Evolutionary conservation across 2,329 filamentous ascomycete genomes (phyloP).

Genomic region (Colletotrichum nymphaeae): DNA sequence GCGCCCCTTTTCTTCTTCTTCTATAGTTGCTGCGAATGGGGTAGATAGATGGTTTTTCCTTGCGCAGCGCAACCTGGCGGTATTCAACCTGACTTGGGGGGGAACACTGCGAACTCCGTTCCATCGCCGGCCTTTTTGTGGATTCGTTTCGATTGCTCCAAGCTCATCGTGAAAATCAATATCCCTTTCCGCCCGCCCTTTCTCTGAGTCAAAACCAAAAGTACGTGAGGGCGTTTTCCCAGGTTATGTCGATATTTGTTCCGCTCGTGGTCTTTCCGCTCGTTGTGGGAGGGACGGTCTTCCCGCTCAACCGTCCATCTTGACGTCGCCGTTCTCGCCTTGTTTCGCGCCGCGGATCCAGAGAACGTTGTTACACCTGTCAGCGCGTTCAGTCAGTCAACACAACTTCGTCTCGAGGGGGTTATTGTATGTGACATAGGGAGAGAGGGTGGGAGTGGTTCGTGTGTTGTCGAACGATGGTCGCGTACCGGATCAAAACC

Average conservation of each 20-base stretch:
- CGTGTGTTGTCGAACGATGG: background rate
- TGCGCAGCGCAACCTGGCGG: constrained; percentile 14
- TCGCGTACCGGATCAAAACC: constrained; percentile 84
- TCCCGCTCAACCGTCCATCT: constrained; percentile 63
- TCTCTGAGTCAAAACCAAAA: background rate
- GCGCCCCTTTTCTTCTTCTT: constrained; percentile 18
- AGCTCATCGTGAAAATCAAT: constrained; percentile 14
- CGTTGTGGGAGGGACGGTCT: background rate
- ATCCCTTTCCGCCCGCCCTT: background rate
- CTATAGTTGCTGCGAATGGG: constrained; percentile 19
- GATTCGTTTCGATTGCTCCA: background rate
- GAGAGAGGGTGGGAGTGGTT: too few relatives aligned
- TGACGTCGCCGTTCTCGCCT: constrained; percentile 63
- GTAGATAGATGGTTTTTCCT: background rate
- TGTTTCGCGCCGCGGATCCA: constrained; percentile 78
- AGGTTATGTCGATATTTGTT: constrained; percentile 7
- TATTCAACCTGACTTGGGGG: constrained; percentile 3
- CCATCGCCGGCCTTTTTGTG: constrained; percentile 7
- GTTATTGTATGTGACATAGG: background rate
- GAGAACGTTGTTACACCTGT: constrained; percentile 94
- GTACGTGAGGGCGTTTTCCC: background rate
- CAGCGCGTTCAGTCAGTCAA: background rate
- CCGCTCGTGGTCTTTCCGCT: constrained; percentile 14
- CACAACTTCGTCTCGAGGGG: background rate
- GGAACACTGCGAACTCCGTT: constrained; percentile 17